Base-by-base conservation (phyloP, 495 filamentous ascomycete genomes). In the Emericellopsis terricola region DNA sequence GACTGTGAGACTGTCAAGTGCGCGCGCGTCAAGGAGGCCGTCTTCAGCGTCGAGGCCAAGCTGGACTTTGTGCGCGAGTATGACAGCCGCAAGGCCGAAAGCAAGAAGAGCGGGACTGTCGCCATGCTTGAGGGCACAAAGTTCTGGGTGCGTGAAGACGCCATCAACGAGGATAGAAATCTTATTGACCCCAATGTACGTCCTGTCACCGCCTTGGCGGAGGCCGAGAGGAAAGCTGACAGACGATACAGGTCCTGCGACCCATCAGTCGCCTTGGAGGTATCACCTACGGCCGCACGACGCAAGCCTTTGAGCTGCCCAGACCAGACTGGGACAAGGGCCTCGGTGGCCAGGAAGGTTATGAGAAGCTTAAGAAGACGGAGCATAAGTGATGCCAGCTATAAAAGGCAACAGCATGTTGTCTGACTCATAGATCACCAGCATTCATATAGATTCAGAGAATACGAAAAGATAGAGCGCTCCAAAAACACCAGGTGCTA, bases 61-160 rank as follows among this genome's bases (percentile, higher is more conserved):
- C 53, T 94, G 23, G 64, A 87, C 16, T 54, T 75, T 46, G 58
- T 69, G 28, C 64, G 73, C 41, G 81, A 93, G 59, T 81, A 81
- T 54, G 72, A 84, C 53, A 82, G 76, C 45, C 57, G 63, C 15
- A 54, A 57, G 0, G 68, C 49, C 4, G 73, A 75, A 0, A 84
- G 82, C 3, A 78, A 73, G 58, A 79, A 71, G 57, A 73, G 73
- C 1, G 69, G 78, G 0, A 76, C 73, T 7, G 18, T 94, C 45
- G 79, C 69, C 10, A 68, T 92, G 31, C 61, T 94, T 7, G 85
- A 97, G 59, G 87, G 86, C 1, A 71, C 78, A 26, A 60, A 73
- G 17, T 94, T 97, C 46, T 92, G 84, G 81, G 83, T 73, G 8
- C 55, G 86, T 30, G 84, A 94, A 48, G 87, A 94, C 59, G 83